Evolutionary conservation across 768 basidiomycete species (phyloP), one percentile per base, ranked within the genome.

Genomic region (Brasilioporus rufonigricans): DNA sequence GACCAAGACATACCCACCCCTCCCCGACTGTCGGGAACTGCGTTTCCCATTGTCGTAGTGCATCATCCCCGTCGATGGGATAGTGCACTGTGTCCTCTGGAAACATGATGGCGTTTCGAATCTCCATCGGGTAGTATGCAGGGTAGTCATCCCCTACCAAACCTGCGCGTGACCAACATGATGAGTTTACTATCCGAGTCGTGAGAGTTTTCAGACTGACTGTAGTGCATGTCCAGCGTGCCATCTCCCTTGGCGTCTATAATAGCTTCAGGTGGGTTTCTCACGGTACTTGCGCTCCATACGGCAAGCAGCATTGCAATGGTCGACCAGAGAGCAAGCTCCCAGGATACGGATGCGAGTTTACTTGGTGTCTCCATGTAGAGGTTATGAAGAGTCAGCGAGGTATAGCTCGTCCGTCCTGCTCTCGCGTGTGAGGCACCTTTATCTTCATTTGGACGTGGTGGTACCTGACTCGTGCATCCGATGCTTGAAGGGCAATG

Each of bases 91-190:
- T 66, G 19, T 66, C 64, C 44, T 68, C 65, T 48, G 65, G 66
- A 35, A 68, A 55, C 61, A 66, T 60, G 44, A 65, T 52, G 13
- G 26, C 48, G 24, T 65, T 50, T 31, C 39, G 61, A 36, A 66
- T 57, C 11, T 60, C 55, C 61, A 66, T 61, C 2, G 66, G 65
- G 35, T 65, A 66, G 39, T 65, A 68, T 38, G 53, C 53, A 40
- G 66, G 65, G 31, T 61, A 63, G 48, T 68, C 65, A n/a, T 66
- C 66, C 44, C 53, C 66, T 26, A 61, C 35, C 65, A 66, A 66
- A 18, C 61, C 65, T 66, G 36, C 47, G 29, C 8, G 23, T 32
- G 33, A 32, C 8, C n/a, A 8, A 44, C 14, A 7, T 5, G 24
- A 51, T 58, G 41, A 59, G 50, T 55, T 24, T 24, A 14, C 33